Evolutionary conservation across 306 rosid species (phyloP).

Genomic region (Fragaria iinumae): DNA sequence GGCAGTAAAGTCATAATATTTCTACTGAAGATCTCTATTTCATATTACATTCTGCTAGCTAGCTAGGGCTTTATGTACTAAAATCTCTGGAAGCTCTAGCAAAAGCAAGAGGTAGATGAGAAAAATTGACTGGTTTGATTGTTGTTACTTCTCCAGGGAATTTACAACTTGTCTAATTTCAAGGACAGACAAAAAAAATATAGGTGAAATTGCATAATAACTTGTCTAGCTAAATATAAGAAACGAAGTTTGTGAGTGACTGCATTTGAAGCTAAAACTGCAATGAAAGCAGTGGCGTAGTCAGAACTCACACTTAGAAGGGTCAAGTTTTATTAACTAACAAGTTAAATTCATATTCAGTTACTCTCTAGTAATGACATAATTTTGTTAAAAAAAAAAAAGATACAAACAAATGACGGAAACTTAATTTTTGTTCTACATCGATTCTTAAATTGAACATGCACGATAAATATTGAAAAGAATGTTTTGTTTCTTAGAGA

Average conservation of each 20-base stretch:
- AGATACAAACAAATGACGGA: no score
- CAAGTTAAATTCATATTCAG: no score
- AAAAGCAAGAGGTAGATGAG: no score
- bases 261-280: neutral
- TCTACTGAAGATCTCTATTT: neutral
- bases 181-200: neutral
- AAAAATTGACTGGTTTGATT: neutral
- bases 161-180: neutral
- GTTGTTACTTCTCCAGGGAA: neutral
- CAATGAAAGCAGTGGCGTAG: neutral
- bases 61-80: neutral
- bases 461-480: no score
- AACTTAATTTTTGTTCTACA: no score
- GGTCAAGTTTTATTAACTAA: no score
- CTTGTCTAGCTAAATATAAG: neutral
- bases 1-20: neutral
- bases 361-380: no score
- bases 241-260: neutral
- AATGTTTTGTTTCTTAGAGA: no score
- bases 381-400: no score
- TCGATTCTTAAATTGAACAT: no score
- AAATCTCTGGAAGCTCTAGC: neutral
- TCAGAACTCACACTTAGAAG: no score
- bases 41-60: neutral
- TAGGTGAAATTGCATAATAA: neutral